Base-by-base conservation (phyloP, 2,329 filamentous ascomycete genomes). In the Fusarium siculi region DNA sequence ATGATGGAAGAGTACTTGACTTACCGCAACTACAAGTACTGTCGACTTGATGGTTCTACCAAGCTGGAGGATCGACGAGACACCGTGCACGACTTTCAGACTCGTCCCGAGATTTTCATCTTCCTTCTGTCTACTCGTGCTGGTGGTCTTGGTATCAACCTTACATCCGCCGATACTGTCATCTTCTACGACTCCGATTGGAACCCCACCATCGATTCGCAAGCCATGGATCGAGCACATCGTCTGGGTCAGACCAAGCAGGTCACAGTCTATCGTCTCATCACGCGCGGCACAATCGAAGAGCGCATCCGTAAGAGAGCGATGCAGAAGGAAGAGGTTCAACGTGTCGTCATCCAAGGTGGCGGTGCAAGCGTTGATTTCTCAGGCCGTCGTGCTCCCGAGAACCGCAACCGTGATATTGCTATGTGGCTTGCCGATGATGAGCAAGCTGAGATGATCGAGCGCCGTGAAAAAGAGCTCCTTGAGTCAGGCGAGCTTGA, bases 171-270 rank as follows among this genome's bases (percentile, higher is more conserved):
- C 25, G 96, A 99, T 81, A 99, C 96, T 0, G 96, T 99, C 84
- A 98, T 99, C 83, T 99, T 99, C 86, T 99, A 99, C 87, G 96
- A 99, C 81, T 97, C 94, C 16, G 96, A 99, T 82, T 99, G 96
- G 96, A 99, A 99, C 81, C 96, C 96, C 1, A 98, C 96, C 7
- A 98, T 98, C 79, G 96, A 99, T 82, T 97, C 94, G 59, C 96
- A 99, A 82, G 96, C 96, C 83, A 98, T 98, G 96, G 96, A 99
- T 83, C 93, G 96, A 82, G 96, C 96, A 18, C 96, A 99, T 90
- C 94, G 96, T 89, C 90, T 99, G 40, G 96, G 96, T 55, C 96
- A 99, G 83, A 98, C 96, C 5, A 91, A 90, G 75, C 96, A 99
- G 83, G 96, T 99, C 65, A 98, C 95, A 0, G 96, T 99, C 16